Evolutionary conservation across 2,329 filamentous ascomycete genomes (phyloP), one percentile per base, ranked within the genome.

Genomic region (Sporothrix protearum): DNA sequence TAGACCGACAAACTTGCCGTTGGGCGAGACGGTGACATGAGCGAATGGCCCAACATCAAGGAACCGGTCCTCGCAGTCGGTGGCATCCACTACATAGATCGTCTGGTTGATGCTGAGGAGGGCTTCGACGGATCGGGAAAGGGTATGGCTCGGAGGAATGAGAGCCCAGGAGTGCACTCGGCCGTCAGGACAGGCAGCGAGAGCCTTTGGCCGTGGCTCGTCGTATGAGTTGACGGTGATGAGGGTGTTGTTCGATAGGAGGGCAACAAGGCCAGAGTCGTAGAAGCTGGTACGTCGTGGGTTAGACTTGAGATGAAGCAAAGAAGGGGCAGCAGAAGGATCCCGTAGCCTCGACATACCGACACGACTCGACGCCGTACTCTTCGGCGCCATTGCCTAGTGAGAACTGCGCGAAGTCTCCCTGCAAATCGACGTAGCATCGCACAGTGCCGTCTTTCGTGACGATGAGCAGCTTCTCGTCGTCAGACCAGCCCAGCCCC

Each of bases 401-500:
- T 0, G 92, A 94, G 80, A 98, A 99, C 72, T 97, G 94, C 19
- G 91, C 93, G 79, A 99, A 99, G 79, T 98, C 95, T 74, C 92
- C 93, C 79, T 97, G 92, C n/a, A 99, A 83, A 77, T 96, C 92
- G 79, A 94, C 89, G 78, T 94, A 97, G 80, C 93, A 96, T 73
- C 94, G 87, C 57, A 98, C 95, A 0, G 90, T 95, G 30, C 96
- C 96, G 78, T 99, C 95, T 69, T 92, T 88, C 10, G 94, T 93
- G 68, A 98, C 89, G 0, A 97, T 91, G 3, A 99, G 84, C 63
- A 99, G 86, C 78, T 92, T 91, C 84, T 99, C 96, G 75, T 97
- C 93, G 77, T 97, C 95, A 25, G 94, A 97, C 96, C 96, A 99
- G 45, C 96, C 96, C 25, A 99, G 85, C 1, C 93, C 94, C 80